phyloP scores from a whole-genome alignment of 2,329 filamentous ascomycete species.

The Xylaria sp. region DNA sequence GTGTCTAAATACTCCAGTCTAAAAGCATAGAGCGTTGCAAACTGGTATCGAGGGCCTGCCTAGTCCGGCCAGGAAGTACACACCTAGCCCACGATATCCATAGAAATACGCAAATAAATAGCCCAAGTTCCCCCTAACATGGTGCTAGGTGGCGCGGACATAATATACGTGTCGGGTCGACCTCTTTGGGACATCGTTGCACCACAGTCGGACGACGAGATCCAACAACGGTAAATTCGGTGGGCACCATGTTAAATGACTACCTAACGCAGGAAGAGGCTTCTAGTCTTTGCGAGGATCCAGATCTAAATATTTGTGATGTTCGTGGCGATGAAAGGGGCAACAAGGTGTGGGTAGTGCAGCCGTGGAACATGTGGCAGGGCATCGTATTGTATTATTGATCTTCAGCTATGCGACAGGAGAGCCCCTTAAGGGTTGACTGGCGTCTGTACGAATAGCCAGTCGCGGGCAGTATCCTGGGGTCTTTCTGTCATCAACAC shows the following conservation, averaged over 20 bases:
- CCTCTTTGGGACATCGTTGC: too few species aligned
- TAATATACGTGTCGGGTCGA: background rate
- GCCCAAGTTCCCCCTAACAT: background rate
- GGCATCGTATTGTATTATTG: constrained; percentile 1
- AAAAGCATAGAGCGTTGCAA: background rate
- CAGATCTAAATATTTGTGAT: constrained; percentile 1
- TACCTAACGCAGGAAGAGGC: background rate
- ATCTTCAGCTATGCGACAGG: background rate
- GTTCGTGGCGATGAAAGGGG: constrained; percentile 5
- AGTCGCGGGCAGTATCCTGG: background rate
- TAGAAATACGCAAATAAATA: background rate
- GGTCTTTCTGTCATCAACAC: constrained; percentile 15
- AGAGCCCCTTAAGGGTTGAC: background rate
- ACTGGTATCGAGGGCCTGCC: background rate
- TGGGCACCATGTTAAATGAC: background rate
- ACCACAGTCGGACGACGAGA: too few species aligned
- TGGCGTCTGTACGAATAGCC: background rate
- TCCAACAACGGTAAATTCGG: too few species aligned
- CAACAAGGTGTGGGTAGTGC: background rate
- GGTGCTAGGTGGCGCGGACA: background rate
- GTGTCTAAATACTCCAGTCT: background rate
- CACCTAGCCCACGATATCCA: background rate
- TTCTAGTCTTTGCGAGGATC: background rate
- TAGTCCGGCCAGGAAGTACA: background rate
- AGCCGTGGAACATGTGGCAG: constrained; percentile 10